phyloP scores from a whole-genome alignment of 345 rosid species.

The Lagerstroemia speciosa region DNA sequence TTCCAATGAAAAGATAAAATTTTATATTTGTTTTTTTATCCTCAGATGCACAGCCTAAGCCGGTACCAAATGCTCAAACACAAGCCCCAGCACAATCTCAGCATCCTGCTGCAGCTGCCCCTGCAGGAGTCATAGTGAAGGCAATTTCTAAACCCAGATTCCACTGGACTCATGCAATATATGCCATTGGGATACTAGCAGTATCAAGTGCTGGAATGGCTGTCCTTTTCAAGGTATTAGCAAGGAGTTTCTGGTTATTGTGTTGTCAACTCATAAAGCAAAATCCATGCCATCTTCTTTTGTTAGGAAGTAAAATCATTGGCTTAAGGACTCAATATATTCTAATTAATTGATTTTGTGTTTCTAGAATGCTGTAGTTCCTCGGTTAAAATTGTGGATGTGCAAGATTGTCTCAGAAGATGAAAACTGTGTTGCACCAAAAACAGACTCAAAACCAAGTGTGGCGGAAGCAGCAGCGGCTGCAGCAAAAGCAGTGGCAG shows the following conservation, averaged over 20 bases:
- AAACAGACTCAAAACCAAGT: slow-evolving; percentile 50
- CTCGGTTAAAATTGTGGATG: slow-evolving; percentile 84
- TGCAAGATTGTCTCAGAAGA: slow-evolving; percentile 69
- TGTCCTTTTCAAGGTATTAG: slow-evolving; percentile 60
- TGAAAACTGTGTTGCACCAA: slow-evolving; percentile 42
- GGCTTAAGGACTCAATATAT: background rate
- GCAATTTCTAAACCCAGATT: slow-evolving; percentile 25
- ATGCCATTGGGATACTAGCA: slow-evolving; percentile 70
- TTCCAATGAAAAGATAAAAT: background rate
- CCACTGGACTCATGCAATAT: slow-evolving; percentile 82
- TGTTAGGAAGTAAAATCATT: background rate
- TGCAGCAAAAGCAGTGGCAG: slow-evolving; percentile 89
- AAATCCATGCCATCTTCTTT: background rate
- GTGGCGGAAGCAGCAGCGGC: slow-evolving; percentile 86
- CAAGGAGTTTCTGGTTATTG: background rate
- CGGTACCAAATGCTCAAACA: slow-evolving; percentile 47
- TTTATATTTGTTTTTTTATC: background rate
- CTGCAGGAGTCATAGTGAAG: slow-evolving; percentile 32
- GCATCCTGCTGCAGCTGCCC: slow-evolving; percentile 50
- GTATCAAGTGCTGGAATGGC: slow-evolving; percentile 87
- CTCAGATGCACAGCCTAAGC: slow-evolving; percentile 43
- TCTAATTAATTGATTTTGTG: slow-evolving; percentile 14
- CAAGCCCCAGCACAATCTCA: slow-evolving; percentile 41
- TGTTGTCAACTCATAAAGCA: background rate
- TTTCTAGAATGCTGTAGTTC: slow-evolving; percentile 65